Conservation (phyloP, 345 rosid genomes). For the Gossypium ekmanianum region DNA sequence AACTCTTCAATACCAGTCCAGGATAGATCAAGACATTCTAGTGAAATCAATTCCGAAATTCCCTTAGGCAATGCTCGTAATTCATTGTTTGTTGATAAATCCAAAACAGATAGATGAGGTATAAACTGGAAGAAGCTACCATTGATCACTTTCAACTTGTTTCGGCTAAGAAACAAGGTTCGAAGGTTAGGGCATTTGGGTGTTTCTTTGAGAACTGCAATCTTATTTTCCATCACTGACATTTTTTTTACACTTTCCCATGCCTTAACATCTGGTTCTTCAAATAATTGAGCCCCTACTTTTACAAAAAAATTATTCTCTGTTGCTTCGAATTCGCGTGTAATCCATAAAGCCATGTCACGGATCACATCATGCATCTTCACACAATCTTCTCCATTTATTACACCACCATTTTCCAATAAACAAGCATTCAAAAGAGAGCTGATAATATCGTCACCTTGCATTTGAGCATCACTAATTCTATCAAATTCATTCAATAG, state of each 20-base stretch:
- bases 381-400: not conserved
- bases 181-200: not conserved
- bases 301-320: not conserved
- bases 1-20: not conserved
- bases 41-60: constrained; percentile 9
- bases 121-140: constrained; percentile 15
- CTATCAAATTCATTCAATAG: not conserved
- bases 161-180: constrained; percentile 24
- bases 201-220: not conserved
- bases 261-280: not conserved
- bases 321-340: not conserved
- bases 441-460: not conserved
- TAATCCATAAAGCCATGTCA: not conserved
- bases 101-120: not conserved
- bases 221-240: not conserved
- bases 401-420: not conserved
- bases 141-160: not conserved
- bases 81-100: not conserved
- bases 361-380: constrained; percentile 35
- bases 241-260: not conserved
- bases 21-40: constrained; percentile 27
- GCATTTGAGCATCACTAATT: not conserved
- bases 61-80: constrained; percentile 19
- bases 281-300: not conserved
- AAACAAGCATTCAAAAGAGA: not conserved